Evolutionary conservation across 1,284 basidiomycete genomes (phyloP).

Genomic region (Sporisorium scitamineum): DNA sequence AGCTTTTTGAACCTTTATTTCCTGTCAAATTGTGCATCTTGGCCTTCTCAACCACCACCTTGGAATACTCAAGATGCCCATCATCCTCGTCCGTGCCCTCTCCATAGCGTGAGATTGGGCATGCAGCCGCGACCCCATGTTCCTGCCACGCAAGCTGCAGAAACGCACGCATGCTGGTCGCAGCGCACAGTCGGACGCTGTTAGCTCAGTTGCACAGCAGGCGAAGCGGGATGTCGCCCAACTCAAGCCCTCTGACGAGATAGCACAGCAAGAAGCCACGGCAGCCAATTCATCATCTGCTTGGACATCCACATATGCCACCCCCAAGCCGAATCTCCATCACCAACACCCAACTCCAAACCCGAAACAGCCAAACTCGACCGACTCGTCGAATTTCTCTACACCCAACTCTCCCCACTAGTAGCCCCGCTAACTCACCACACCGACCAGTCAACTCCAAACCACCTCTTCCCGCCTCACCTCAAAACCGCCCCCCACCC

Average conservation of each 20-base stretch:
- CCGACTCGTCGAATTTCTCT: conserved; percentile 26
- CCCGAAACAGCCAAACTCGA: conserved; percentile 29
- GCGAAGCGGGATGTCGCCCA: too few relatives aligned
- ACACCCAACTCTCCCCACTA: conserved; percentile 16
- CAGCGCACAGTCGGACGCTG: neutral
- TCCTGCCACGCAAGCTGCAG: conserved; percentile 40
- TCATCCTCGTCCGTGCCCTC: too few relatives aligned
- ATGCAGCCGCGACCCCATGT: conserved; percentile 10
- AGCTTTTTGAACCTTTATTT: too few relatives aligned
- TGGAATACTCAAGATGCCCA: neutral
- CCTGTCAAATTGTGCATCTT: conserved; percentile 1
- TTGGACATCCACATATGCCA: neutral
- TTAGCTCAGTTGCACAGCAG: neutral
- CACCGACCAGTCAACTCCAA: neutral
- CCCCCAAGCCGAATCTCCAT: neutral
- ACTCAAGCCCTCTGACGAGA: too few relatives aligned
- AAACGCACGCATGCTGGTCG: conserved; percentile 9
- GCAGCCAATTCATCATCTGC: neutral
- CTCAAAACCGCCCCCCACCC: too few relatives aligned
- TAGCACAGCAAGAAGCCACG: neutral
- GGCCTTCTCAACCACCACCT: conserved; percentile 2
- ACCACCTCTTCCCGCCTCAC: too few relatives aligned
- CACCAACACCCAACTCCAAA: neutral
- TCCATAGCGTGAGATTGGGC: too few relatives aligned
- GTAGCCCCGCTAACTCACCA: neutral